A percentile compares a stretch with the other conserved stretches of the same genome.
Evolutionary conservation across 306 rosid genomes (phyloP).

Genomic region (Malus sieversii): DNA sequence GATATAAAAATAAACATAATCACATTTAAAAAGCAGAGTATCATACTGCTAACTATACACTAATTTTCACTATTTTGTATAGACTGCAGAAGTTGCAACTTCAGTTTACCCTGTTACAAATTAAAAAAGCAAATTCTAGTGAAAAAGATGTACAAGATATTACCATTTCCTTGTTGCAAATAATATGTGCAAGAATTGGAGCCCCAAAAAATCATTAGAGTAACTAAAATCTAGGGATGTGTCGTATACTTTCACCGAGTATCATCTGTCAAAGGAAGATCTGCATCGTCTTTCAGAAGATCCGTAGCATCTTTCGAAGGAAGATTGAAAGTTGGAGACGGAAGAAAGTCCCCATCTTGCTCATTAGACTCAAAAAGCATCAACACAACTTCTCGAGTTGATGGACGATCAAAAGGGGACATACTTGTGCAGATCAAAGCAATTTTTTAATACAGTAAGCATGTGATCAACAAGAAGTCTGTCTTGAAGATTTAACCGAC

Average conservation of each 20-base stretch:
- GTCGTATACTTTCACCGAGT: constrained; percentile 21
- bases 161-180: constrained; percentile 20
- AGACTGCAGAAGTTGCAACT: too few species aligned
- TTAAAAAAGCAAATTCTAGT: not conserved
- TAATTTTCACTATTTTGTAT: too few species aligned
- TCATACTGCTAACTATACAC: too few species aligned
- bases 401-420: constrained; percentile 63
- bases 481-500: constrained; percentile 57
- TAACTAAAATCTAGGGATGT: constrained; percentile 24
- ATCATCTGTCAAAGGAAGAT: constrained; percentile 35
- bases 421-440: constrained; percentile 69
- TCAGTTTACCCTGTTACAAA: too few species aligned
- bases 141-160: constrained; percentile 52
- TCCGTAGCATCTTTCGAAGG: constrained; percentile 39
- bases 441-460: constrained; percentile 67
- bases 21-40: constrained; percentile 5
- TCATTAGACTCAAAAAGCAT: constrained; percentile 79
- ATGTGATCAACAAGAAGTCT: constrained; percentile 53
- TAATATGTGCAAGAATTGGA: constrained; percentile 15
- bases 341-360: constrained; percentile 39
- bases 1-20: not conserved
- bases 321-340: constrained; percentile 38
- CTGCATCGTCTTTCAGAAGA: constrained; percentile 31
- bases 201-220: constrained; percentile 26
- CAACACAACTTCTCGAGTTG: constrained; percentile 72